phyloP scores from a whole-genome alignment of 352 stramenopile species.

The Pythium rishiriense region DNA sequence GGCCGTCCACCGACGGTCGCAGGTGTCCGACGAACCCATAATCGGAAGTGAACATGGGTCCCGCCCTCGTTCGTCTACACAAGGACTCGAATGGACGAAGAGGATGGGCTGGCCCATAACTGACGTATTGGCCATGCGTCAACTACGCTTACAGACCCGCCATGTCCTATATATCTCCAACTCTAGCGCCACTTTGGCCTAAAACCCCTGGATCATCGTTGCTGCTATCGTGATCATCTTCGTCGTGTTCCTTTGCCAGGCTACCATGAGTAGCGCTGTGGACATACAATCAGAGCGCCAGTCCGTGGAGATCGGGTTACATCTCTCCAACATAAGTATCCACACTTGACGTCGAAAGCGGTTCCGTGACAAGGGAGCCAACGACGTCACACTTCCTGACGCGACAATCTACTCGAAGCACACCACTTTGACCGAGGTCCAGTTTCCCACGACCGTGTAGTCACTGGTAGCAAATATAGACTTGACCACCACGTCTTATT shows the following conservation, averaged over 20 bases:
- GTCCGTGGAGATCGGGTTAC: not conserved
- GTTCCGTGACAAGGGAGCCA: not conserved
- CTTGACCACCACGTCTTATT: no score
- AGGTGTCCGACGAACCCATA: slow-evolving; percentile 1
- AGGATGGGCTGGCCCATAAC: no score
- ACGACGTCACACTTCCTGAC: not conserved
- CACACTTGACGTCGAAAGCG: not conserved
- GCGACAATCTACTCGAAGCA: not conserved
- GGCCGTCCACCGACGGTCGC: no score
- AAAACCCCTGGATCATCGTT: not conserved
- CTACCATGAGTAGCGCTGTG: not conserved
- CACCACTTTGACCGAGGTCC: not conserved
- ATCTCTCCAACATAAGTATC: not conserved
- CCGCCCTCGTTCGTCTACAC: no score
- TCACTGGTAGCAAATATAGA: no score
- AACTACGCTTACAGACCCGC: not conserved
- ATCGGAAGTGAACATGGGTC: not conserved
- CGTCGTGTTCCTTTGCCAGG: not conserved
- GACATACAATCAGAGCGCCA: not conserved
- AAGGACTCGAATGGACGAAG: no score
- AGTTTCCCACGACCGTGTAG: not conserved
- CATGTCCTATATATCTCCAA: not conserved
- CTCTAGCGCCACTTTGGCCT: not conserved
- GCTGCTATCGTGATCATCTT: not conserved
- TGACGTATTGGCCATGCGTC: not conserved